Evolutionary conservation across 2,329 filamentous ascomycete genomes (phyloP), one percentile per base, ranked within the genome.

Genomic region (Chaetothyriales sp.): DNA sequence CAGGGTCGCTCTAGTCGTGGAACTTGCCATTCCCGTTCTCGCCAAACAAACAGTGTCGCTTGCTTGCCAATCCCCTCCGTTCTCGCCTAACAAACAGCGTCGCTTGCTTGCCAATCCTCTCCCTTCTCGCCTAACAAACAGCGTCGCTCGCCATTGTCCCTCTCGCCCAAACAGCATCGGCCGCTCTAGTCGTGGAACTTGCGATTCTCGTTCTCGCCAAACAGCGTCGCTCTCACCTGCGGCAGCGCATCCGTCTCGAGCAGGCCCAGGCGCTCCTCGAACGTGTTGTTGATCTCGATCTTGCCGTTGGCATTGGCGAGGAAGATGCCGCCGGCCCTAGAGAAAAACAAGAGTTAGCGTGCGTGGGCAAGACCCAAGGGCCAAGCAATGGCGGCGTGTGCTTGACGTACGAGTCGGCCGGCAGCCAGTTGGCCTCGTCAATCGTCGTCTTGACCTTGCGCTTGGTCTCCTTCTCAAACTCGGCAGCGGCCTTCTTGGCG

Each of bases 261-360:
- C 55, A 97, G 76, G 64, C 78, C 80, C 69, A 98, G 76, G 60
- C 92, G 83, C 67, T 94, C 86, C 67, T 97, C 92, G 61, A 97
- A 86, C 51, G 92, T 97, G 76, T 98, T 97, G 79, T 95, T 89
- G 70, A 98, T 90, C 64, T 95, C 89, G 67, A 98, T 97, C 77
- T 90, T 95, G 67, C 92, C 92, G 59, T 77, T 77, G 60, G 85
- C 83, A 58, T 89, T 88, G 51, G 94, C 71, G 59, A 98, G 81
- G 53, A 79, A 68, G 53, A 94, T 77, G 63, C 92, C 92, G 55
- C 92, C 92, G 54, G 89, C 77, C 64, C 92, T 97, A 48, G 28
- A 4, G 50, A 49, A 54, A 46, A 37, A 33, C 29, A 40, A 40
- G 33, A 20, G 62, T 67, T 56, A 67, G 63, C 50, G 19, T 40